Percentiles rank a stretch among this genome's conserved stretches.
phyloP scores from a whole-genome alignment of 1,284 basidiomycete genomes.

The Chondrostereum purpureum region DNA sequence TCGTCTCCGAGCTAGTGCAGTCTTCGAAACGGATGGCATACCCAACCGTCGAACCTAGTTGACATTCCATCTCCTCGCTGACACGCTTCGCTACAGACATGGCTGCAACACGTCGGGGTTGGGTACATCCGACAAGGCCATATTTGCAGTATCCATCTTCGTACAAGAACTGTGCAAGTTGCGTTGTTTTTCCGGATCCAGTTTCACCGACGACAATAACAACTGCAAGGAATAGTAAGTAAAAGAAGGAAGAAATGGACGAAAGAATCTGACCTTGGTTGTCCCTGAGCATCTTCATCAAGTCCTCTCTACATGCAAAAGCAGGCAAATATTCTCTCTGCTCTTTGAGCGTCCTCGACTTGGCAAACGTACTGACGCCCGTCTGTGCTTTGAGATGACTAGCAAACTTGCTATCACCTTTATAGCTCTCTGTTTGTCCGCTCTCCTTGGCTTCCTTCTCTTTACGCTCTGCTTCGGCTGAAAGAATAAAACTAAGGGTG shows the following conservation, averaged over 20 bases:
- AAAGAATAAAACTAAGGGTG: constrained; percentile 22
- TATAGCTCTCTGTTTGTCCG: constrained; percentile 74
- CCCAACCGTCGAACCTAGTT: constrained; percentile 84
- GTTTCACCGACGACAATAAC: constrained; percentile 94
- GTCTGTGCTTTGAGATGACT: constrained; percentile 76
- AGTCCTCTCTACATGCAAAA: constrained; percentile 93
- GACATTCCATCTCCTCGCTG: constrained; percentile 92
- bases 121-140: constrained; percentile 92
- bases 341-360: constrained; percentile 81
- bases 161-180: constrained; percentile 87
- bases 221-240: constrained; percentile 38
- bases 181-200: constrained; percentile 93
- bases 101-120: constrained; percentile 94
- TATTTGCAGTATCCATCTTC: constrained; percentile 91
- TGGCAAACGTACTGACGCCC: constrained; percentile 82
- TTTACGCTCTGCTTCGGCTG: constrained; percentile 59
- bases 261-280: constrained; percentile 76
- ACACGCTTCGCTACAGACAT: constrained; percentile 99
- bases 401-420: constrained; percentile 94
- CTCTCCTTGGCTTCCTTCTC: constrained; percentile 47
- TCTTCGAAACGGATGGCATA: constrained; percentile 99
- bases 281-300: constrained; percentile 86
- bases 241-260: constrained; percentile 1
- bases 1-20: constrained; percentile 86
- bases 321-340: constrained; percentile 97